Conservation (phyloP, 2,329 filamentous ascomycete genomes). For the Cordyceps javanica region DNA sequence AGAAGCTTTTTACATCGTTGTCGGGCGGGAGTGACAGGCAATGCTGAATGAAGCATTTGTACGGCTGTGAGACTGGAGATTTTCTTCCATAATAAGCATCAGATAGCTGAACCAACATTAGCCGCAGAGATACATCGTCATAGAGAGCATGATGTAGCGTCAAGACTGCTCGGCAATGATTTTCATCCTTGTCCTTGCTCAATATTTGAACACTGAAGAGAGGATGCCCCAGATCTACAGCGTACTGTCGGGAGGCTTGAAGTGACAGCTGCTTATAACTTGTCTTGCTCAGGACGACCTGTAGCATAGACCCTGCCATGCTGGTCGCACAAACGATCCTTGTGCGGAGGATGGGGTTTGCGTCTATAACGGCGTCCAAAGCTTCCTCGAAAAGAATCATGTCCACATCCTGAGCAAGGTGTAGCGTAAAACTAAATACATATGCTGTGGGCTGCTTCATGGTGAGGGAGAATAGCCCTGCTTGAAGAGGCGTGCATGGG, state of each 20-base stretch:
- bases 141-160: constrained; percentile 34
- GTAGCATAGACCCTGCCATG: not conserved
- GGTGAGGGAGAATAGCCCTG: constrained; percentile 30
- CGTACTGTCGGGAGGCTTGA: not conserved
- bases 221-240: not conserved
- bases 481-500: constrained; percentile 24
- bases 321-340: constrained; percentile 21
- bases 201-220: not conserved
- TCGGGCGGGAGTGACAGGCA: constrained; percentile 15
- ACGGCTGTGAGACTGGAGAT: not conserved
- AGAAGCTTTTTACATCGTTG: constrained; percentile 22
- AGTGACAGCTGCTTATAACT: not conserved
- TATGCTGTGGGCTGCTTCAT: constrained; percentile 23
- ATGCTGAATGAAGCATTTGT: constrained; percentile 12
- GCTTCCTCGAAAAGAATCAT: constrained; percentile 21
- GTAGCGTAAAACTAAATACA: constrained; percentile 24
- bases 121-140: constrained; percentile 28
- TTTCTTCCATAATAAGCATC: constrained; percentile 15
- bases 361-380: constrained; percentile 23
- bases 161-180: constrained; percentile 10
- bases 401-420: constrained; percentile 17
- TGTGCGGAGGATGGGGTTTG: constrained; percentile 28
- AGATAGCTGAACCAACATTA: constrained; percentile 23
- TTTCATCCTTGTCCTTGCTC: constrained; percentile 13
- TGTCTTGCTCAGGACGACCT: not conserved